A percentile compares a stretch with the other conserved stretches of the same genome.
Conservation (phyloP, 148 eudicot genomes). For the Pharnaceum exiguum region DNA sequence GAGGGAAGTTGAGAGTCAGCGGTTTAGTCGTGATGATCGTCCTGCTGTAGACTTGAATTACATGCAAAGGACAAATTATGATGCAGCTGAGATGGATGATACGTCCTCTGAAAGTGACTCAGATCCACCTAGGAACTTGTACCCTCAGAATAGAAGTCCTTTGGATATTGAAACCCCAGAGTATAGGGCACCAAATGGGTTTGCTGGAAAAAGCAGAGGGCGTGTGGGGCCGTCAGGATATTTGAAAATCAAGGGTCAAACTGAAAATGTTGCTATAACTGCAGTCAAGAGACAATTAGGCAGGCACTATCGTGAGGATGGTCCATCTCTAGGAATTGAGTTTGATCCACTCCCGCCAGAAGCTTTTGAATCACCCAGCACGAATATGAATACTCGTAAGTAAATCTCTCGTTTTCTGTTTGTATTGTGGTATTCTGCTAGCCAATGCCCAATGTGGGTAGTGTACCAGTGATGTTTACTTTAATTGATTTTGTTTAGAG, state of each 20-base stretch:
- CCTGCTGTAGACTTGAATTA: slow-evolving; percentile 43
- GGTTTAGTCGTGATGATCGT: slow-evolving; percentile 38
- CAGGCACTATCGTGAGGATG: slow-evolving; percentile 66
- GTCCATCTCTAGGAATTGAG: slow-evolving; percentile 81
- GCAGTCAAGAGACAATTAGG: slow-evolving; percentile 94
- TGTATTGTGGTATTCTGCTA: not conserved
- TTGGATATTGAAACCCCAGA: slow-evolving; percentile 34
- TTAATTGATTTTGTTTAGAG: not conserved
- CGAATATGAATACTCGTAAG: slow-evolving; percentile 44
- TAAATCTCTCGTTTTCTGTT: not conserved
- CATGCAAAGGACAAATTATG: slow-evolving; percentile 38
- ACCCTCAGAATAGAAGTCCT: slow-evolving; percentile 31
- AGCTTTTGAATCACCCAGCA: slow-evolving; percentile 69
- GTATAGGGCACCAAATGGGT: slow-evolving; percentile 35
- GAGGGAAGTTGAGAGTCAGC: slow-evolving; percentile 81
- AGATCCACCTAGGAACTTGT: slow-evolving; percentile 36
- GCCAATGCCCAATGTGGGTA: not conserved
- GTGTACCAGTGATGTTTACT: not conserved
- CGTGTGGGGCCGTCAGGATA: slow-evolving; percentile 77
- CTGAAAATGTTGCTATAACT: slow-evolving; percentile 78
- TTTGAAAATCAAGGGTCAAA: slow-evolving; percentile 79
- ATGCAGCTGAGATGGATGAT: slow-evolving; percentile 46
- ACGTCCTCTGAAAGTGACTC: slow-evolving; percentile 82
- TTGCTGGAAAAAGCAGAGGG: slow-evolving; percentile 34
- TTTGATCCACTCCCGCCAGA: slow-evolving; percentile 93